Evolutionary conservation across 805 yeast species (phyloP), one percentile per base, ranked within the genome.

Genomic region (Candida pseudofarinosa): DNA sequence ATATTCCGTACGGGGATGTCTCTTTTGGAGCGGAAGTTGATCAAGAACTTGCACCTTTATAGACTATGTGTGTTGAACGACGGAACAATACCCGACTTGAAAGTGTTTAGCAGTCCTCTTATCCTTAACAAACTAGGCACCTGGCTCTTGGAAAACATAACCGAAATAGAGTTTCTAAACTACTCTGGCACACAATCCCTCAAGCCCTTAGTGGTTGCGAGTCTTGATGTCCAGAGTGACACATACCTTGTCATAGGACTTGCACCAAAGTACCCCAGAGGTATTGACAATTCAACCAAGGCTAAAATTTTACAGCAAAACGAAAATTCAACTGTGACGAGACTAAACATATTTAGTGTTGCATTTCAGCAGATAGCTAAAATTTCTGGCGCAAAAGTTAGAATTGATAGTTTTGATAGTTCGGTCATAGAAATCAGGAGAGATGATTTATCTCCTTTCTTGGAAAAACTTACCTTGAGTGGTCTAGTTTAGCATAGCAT

Each of bases 341-440:
- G 75, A 30, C 65, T 83, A 39, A 91, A 93, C 58, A 83, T 88
- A 5, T 93, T 93, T 58, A 90, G 96, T 37, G 79, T 84, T 44
- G 96, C 96, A 30, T 93, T 93, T 62, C 97, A 88, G 60, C 85
- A 83, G 50, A 87, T 90, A 19, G 93, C 97, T 1, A 74, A 73
- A 36, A 78, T 79, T 16, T 85, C 96, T 4, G 91, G 89, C 34
- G 97, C 97, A 2, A 81, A 85, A 52, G 89, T 89, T 15, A 76
- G 91, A 54, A 85, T 93, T 48, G 98, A 93, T 60, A 88, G 96
- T 56, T 93, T 93, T 64, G 98, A 93, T 59, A 86, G 95, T 49
- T 81, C 97, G 3, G 87, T 93, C 17, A 88, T 93, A 35, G 97
- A 93, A 65, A 82, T 93, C 35, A 68, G 88, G 46, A 84, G 82